Base-by-base conservation (phyloP, 2,329 filamentous ascomycete species). In the Trichoderma guizhouense region DNA sequence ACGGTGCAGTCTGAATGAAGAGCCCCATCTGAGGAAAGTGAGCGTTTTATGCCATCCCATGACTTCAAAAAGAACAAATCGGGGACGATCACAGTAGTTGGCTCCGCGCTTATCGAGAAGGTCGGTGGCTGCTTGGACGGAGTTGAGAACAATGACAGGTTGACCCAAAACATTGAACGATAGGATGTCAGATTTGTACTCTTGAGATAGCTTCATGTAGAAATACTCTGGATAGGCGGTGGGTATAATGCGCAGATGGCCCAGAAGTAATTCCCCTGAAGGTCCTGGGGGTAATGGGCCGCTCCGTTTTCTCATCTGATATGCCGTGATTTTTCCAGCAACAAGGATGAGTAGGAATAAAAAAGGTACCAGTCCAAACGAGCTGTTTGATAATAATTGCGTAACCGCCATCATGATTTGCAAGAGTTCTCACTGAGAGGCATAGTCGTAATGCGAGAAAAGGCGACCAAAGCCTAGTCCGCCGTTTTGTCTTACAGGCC, bases 181-280 rank as follows among this genome's bases (percentile, higher is more conserved):
- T 3, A 80, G 57, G 2, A 80, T 73, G 39, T 80, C 78, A 26
- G 79, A 80, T 1, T 89, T 79, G 92, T 92, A 81, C 92, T 80
- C 72, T 14, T 76, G 72, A 1, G 77, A 78, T 77, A 77, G 79
- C 51, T 72, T 70, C 72, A 78, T 77, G 69, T 79, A 81, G 6
- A 75, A 75, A 60, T 77, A 76, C 36, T 80, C 79, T 4, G 80
- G 78, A 58, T 77, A 78, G 65, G 79, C 74, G 3, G 76, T 75
- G 0, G 80, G 85, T 12, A 84, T 79, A 69, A 87, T 79, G 4
- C 83, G 81, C 7, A 80, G 74, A 65, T 84, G 84, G 5, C 86
- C 85, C 7, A 84, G 76, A 15, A 87, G 76, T 1, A 82, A 81
- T 36, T 82, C 80, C 1, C 76, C 77, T 1, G 79, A 77, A 7